phyloP scores from a whole-genome alignment of 208 protist genomes.

The Acanthamoeba lugdunensis region DNA sequence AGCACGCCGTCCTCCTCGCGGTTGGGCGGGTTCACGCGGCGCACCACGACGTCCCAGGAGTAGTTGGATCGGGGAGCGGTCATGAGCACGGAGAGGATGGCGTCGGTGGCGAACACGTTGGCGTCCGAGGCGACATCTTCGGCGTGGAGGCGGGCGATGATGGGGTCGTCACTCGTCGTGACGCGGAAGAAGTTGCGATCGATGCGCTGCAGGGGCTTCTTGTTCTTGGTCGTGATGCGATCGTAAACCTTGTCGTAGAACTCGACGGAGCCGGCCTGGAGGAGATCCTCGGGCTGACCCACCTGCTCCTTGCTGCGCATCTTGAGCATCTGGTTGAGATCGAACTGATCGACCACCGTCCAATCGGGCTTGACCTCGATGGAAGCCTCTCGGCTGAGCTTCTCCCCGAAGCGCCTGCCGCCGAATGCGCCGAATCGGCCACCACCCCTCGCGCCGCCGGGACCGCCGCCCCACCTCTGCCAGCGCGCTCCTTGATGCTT shows the following conservation, averaged over 20 bases:
- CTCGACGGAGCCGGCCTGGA: constrained; percentile 30
- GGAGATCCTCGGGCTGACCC: constrained; percentile 41
- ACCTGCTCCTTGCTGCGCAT: constrained; percentile 45
- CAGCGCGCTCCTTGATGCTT: constrained; percentile 44
- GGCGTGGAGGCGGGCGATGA: constrained; percentile 73
- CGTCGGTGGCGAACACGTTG: constrained; percentile 86
- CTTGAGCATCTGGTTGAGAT: constrained; percentile 80
- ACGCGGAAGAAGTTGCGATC: constrained; percentile 48
- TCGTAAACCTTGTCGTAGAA: constrained; percentile 72
- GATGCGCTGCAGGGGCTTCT: constrained; percentile 61
- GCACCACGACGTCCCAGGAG: constrained; percentile 87
- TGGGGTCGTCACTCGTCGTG: constrained; percentile 66
- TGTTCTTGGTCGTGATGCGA: constrained; percentile 65
- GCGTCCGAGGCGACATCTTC: constrained; percentile 47
- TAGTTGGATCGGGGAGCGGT: constrained; percentile 80
- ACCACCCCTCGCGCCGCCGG: neutral
- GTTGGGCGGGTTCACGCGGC: constrained; percentile 67
- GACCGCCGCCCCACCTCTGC: constrained; percentile 38
- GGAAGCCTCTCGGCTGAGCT: constrained; percentile 76
- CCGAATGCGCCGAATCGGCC: constrained; percentile 29
- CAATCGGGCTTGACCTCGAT: constrained; percentile 82
- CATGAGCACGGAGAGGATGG: constrained; percentile 85
- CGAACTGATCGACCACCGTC: constrained; percentile 82
- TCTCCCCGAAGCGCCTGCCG: constrained; percentile 28
- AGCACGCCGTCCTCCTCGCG: constrained; percentile 76